phyloP scores from a whole-genome alignment of 768 basidiomycete species.

The Filobasidium floriforme region DNA sequence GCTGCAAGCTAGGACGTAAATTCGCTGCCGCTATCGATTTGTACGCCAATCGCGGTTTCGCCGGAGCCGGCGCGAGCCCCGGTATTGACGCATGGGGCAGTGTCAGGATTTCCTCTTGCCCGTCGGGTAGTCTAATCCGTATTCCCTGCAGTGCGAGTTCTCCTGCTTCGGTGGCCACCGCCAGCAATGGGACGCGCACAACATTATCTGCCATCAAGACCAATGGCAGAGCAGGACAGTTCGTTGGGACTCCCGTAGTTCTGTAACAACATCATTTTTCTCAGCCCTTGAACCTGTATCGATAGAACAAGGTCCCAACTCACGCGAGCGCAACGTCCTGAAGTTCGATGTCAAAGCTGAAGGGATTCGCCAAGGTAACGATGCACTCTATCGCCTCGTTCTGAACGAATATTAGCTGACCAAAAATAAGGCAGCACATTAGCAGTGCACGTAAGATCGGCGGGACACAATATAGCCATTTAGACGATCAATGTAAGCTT shows the following conservation, averaged over 20 bases:
- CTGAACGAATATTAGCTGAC: slow-evolving; percentile 5
- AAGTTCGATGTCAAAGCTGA: slow-evolving; percentile 82
- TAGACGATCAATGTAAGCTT: neutral
- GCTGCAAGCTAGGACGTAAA: neutral
- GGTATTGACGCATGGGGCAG: neutral
- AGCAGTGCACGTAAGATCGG: too few species aligned
- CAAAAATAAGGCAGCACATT: neutral
- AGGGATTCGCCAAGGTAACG: slow-evolving; percentile 81
- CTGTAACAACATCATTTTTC: slow-evolving; percentile 47
- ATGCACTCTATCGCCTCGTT: slow-evolving; percentile 69
- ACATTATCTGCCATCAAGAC: slow-evolving; percentile 66
- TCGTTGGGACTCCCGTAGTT: slow-evolving; percentile 70
- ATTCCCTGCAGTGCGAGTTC: slow-evolving; percentile 51
- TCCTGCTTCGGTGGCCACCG: slow-evolving; percentile 61
- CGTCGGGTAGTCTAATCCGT: neutral
- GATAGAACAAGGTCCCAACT: neutral
- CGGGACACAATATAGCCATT: too few species aligned
- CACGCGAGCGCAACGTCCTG: slow-evolving; percentile 52
- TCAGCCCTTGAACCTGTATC: neutral
- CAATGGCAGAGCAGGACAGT: slow-evolving; percentile 58
- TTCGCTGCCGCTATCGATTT: neutral
- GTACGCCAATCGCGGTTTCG: neutral
- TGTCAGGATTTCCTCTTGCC: neutral
- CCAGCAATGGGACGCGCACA: slow-evolving; percentile 65
- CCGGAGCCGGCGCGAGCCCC: neutral